phyloP scores from a whole-genome alignment of 805 yeast genomes.

The Lachancea sp. region DNA sequence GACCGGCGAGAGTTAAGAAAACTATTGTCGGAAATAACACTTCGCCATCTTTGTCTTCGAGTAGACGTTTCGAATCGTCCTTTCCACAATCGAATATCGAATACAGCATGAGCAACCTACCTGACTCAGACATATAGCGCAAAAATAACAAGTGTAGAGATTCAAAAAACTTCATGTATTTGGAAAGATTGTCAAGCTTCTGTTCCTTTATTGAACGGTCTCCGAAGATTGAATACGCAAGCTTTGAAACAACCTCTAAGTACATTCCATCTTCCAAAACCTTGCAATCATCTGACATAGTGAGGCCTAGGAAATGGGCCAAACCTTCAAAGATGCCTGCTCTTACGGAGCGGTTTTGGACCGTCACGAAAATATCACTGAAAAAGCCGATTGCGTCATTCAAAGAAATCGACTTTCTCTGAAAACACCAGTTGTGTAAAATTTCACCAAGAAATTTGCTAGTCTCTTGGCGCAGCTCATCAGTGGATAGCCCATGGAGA shows the following conservation, averaged over 20 bases:
- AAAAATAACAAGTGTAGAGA: conserved; percentile 19
- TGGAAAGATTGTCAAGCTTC: conserved; percentile 17
- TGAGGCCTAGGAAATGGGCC: conserved; percentile 31
- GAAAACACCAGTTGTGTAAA: conserved; percentile 18
- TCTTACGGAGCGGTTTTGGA: conserved; percentile 22
- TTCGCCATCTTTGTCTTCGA: conserved; percentile 7
- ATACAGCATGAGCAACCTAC: conserved; percentile 29
- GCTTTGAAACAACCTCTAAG: conserved; percentile 18
- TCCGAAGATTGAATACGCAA: conserved; percentile 27
- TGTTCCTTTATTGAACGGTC: conserved; percentile 16
- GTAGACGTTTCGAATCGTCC: conserved; percentile 6
- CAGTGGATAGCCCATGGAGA: conserved; percentile 26
- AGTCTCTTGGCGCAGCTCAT: conserved; percentile 22
- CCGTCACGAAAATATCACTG: conserved; percentile 16
- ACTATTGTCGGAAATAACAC: conserved; percentile 21
- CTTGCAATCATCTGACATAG: conserved; percentile 20
- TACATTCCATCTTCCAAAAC: conserved; percentile 27
- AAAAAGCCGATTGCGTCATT: conserved; percentile 22
- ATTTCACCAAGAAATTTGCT: conserved; percentile 35
- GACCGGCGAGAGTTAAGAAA: conserved; percentile 19
- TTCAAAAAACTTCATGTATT: conserved; percentile 21
- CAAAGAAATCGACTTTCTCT: conserved; percentile 13
- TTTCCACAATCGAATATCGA: conserved; percentile 10
- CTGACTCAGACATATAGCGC: conserved; percentile 31
- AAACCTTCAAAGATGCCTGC: conserved; percentile 35